These are phyloP conservation scores for Neurospora sp. DNA, from an alignment of 495 filamentous ascomycete species.

Conservation along the genomic window DNA sequence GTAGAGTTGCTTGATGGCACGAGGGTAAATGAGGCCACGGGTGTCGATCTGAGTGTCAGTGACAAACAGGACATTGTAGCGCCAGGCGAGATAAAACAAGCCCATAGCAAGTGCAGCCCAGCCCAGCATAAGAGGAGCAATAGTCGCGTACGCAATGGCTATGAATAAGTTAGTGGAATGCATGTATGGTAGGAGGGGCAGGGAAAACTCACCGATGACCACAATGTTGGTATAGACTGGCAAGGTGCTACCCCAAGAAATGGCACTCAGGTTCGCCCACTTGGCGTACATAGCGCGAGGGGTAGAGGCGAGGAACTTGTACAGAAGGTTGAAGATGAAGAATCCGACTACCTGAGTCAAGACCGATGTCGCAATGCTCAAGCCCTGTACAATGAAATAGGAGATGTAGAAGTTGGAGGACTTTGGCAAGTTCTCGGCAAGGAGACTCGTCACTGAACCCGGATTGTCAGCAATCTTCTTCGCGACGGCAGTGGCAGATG, in stretches of 20 bases:
- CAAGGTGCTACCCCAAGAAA: conserved; percentile 82
- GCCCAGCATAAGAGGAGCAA: conserved; percentile 80
- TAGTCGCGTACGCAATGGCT: conserved; percentile 81
- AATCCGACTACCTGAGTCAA: conserved; percentile 72
- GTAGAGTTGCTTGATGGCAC: conserved; percentile 84
- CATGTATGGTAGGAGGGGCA: background rate
- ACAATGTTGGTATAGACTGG: conserved; percentile 77
- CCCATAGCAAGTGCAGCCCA: conserved; percentile 77
- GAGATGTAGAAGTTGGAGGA: conserved; percentile 91
- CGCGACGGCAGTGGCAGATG: conserved; percentile 59
- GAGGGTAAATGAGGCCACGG: conserved; percentile 77
- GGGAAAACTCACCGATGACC: conserved; percentile 56
- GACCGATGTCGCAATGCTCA: conserved; percentile 67
- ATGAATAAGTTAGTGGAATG: conserved; percentile 3
- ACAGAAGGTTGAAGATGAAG: conserved; percentile 65
- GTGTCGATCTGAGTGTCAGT: conserved; percentile 80
- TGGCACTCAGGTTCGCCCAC: conserved; percentile 50
- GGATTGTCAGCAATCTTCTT: conserved; percentile 57
- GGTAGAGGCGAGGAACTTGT: conserved; percentile 49
- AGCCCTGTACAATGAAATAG: conserved; percentile 88
- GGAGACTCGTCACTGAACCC: conserved; percentile 44
- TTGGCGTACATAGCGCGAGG: conserved; percentile 50
- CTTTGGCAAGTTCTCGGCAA: conserved; percentile 66
- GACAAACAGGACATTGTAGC: conserved; percentile 92
- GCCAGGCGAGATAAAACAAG: conserved; percentile 86